phyloP scores from a whole-genome alignment of 1,139 yeast genomes.

The Suhomyces panamericanus region DNA sequence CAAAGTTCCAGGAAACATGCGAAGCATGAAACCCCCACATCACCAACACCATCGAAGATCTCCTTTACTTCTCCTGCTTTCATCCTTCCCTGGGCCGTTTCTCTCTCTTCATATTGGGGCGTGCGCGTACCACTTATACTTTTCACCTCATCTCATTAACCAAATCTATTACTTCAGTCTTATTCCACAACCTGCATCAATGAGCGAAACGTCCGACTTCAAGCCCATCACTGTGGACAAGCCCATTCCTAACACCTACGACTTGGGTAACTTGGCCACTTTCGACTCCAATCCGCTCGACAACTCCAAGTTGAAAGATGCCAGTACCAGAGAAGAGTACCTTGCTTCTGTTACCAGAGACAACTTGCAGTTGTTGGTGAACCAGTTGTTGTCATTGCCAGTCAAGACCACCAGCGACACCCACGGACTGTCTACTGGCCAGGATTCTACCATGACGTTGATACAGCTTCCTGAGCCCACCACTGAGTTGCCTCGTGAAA shows the following conservation, averaged over 20 bases:
- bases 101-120: background rate
- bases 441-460: slow-evolving; percentile 76
- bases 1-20: too few relatives aligned
- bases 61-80: too few relatives aligned
- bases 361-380: slow-evolving; percentile 85
- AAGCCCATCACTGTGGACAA: slow-evolving; percentile 86
- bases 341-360: slow-evolving; percentile 78
- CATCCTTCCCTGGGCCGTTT: too few relatives aligned
- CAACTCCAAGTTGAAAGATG: slow-evolving; percentile 51
- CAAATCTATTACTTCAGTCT: background rate
- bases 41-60: too few relatives aligned
- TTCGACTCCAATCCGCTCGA: slow-evolving; percentile 86
- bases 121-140: slow-evolving; percentile 5
- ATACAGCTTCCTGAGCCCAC: slow-evolving; percentile 83
- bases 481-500: slow-evolving; percentile 88
- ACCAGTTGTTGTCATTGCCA: slow-evolving; percentile 88
- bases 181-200: background rate
- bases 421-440: slow-evolving; percentile 57
- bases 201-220: slow-evolving; percentile 22
- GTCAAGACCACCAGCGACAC: slow-evolving; percentile 81
- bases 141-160: slow-evolving; percentile 8
- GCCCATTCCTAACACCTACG: slow-evolving; percentile 81
- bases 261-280: slow-evolving; percentile 83
- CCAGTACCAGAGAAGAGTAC: slow-evolving; percentile 60
- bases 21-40: too few relatives aligned